Base-by-base conservation (phyloP, 306 rosid genomes). In the Gillenia trifoliata region DNA sequence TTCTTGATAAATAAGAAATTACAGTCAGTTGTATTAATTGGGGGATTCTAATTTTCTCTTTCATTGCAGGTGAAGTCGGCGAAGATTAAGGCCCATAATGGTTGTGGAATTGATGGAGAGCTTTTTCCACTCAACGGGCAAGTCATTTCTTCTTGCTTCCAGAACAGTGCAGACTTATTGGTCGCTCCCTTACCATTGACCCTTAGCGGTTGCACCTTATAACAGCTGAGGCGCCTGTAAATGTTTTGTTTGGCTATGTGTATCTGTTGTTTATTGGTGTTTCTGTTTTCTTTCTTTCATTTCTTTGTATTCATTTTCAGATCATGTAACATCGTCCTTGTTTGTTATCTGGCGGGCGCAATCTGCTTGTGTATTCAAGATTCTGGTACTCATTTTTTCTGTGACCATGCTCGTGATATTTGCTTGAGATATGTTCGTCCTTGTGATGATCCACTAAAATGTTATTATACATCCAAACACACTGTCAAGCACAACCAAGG, bases 91-190 rank as follows among this genome's bases (percentile, higher is more conserved):
- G 71, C 87, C 60, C 93, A 92, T 79, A 88, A 83, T 19, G 92
- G 98, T 8, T 94, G 98, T 74, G 98, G 98, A 55, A 94, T 94
- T 80, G 98, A 94, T 87, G 98, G 98, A 62, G 98, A 94, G 87
- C 89, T 94, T 70, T 94, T 94, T 80, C 86, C 90, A 30, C 95
- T 90, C 64, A 84, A 83, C 72, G 99, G 97, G 45, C 93, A 94
- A 86, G 88, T 90, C 52, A 68, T 90, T 66, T 94, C 98, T 47
- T 83, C 95, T 59, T 94, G 89, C 96, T 91, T 81, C 97, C 97
- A 3, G 99, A 94, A 82, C 99, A 94, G 67, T 94, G 99, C 89
- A 90, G 99, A 77, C 96, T 94, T 63, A 91, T 94, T 71, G 99
- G 99, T 84, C 96, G 89, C 62, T 83, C 84, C 72, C 64, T 17